These are phyloP conservation scores for Jatropha curcas DNA, from an alignment of 345 rosid species.

Conservation along the genomic window DNA sequence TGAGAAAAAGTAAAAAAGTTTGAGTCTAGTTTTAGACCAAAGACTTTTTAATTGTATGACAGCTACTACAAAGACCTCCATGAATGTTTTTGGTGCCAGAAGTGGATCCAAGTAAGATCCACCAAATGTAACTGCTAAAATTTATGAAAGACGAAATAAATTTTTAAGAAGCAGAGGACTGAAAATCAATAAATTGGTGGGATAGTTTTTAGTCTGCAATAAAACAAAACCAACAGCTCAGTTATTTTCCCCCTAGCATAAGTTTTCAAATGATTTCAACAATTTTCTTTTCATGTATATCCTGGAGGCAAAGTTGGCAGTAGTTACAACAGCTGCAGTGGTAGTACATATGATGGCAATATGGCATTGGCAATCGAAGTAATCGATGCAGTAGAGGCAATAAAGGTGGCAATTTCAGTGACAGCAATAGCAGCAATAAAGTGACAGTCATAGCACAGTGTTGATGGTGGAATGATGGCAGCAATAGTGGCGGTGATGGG, in stretches of 20 bases:
- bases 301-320: neutral
- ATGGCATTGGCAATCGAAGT: too few relatives aligned
- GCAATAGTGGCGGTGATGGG: too few relatives aligned
- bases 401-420: too few relatives aligned
- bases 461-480: too few relatives aligned
- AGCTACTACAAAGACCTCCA: neutral
- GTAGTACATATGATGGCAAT: neutral
- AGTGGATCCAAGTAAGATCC: neutral
- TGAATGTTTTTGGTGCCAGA: neutral
- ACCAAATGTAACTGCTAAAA: neutral
- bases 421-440: too few relatives aligned
- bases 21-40: neutral
- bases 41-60: too few relatives aligned
- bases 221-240: neutral
- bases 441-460: too few relatives aligned
- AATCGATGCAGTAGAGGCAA: too few relatives aligned
- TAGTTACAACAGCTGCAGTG: neutral
- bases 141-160: neutral
- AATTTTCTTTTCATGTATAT: neutral
- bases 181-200: neutral
- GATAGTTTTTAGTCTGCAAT: neutral
- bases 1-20: neutral
- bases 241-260: too few relatives aligned
- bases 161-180: neutral
- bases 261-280: too few relatives aligned